Evolutionary conservation across 2,329 filamentous ascomycete genomes (phyloP).

Genomic region (Botrytis galanthina): DNA sequence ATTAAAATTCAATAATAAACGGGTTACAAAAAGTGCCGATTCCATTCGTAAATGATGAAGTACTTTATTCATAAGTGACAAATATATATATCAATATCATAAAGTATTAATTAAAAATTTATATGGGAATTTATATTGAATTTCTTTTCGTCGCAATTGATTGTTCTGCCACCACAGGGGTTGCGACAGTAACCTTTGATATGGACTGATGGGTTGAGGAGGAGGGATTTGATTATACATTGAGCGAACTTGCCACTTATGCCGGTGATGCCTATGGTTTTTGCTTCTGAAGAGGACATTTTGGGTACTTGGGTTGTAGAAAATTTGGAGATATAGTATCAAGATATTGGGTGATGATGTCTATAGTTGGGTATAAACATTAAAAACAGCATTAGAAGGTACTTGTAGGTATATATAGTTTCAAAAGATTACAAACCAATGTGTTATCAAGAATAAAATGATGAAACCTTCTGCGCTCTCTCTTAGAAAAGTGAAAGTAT

Average conservation of each 20-base stretch:
- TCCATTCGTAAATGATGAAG: too few species aligned
- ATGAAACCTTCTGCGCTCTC: neutral
- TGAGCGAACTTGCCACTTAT: neutral
- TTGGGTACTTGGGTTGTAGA: neutral
- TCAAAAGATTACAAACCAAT: neutral
- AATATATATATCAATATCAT: too few species aligned
- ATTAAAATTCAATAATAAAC: too few species aligned
- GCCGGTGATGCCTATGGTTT: neutral
- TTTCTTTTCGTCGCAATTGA: too few species aligned
- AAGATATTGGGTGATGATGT: neutral
- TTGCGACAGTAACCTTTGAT: neutral
- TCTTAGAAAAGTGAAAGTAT: neutral
- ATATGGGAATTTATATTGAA: too few species aligned
- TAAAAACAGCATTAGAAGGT: neutral
- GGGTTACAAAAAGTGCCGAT: too few species aligned
- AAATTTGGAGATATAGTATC: neutral
- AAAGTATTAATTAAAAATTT: too few species aligned
- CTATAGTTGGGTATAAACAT: neutral
- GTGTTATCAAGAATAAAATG: neutral
- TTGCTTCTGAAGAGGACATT: neutral
- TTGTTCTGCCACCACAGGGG: too few species aligned
- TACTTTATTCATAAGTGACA: too few species aligned
- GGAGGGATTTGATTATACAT: neutral
- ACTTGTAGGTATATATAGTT: neutral
- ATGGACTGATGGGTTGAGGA: neutral